Evolutionary conservation across 306 rosid species (phyloP).

Genomic region (Arachis stenosperma): DNA sequence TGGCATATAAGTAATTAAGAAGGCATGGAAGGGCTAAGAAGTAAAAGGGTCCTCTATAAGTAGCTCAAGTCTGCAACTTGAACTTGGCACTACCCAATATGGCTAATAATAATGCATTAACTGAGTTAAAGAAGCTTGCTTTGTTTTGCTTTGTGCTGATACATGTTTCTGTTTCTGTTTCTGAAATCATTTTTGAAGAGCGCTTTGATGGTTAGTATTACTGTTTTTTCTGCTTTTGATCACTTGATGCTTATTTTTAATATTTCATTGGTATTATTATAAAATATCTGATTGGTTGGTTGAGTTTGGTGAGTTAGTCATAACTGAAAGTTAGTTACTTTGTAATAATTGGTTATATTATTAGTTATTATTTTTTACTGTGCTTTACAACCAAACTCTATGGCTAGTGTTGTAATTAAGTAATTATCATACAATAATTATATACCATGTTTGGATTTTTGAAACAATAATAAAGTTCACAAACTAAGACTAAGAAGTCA

Average conservation of each 20-base stretch:
- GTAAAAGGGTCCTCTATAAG: constrained; percentile 40
- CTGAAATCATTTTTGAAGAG: constrained; percentile 88
- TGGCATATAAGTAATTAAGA: constrained; percentile 49
- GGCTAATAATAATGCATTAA: constrained; percentile 18
- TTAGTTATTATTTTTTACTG: constrained; percentile 15
- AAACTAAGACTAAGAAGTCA: background rate
- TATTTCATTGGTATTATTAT: background rate
- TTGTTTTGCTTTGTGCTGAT: constrained; percentile 33
- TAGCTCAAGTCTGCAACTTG: constrained; percentile 4
- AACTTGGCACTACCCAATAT: constrained; percentile 43
- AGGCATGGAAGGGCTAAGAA: constrained; percentile 25
- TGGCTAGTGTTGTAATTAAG: background rate
- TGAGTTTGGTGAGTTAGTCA: constrained; percentile 11
- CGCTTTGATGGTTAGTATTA: constrained; percentile 68
- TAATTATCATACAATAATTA: background rate
- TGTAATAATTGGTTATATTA: background rate
- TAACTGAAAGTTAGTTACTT: constrained; percentile 23
- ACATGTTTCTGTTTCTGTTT: constrained; percentile 45
- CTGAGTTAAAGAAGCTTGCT: constrained; percentile 29
- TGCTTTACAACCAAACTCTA: constrained; percentile 6
- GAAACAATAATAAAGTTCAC: constrained; percentile 19
- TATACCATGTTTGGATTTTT: constrained; percentile 32
- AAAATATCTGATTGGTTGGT: background rate
- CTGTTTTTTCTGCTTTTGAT: background rate
- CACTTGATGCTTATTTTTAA: background rate